These are phyloP conservation scores for Mikania micrantha DNA, from an alignment of 129 eudicot species.

Conservation along the genomic window DNA sequence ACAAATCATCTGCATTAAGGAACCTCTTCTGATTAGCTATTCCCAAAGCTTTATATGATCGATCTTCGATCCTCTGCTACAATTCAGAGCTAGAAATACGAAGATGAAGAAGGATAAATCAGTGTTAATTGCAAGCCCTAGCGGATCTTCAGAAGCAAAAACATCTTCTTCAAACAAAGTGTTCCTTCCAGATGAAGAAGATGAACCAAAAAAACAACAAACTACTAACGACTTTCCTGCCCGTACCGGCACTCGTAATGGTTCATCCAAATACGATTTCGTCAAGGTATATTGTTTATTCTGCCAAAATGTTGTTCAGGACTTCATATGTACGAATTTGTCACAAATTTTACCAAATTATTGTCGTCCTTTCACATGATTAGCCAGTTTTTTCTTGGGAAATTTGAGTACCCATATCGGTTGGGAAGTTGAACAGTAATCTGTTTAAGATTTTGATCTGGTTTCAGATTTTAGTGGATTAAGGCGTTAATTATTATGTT, in stretches of 20 bases:
- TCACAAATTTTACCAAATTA: not conserved
- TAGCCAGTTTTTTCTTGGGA: not conserved
- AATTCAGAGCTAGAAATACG: not conserved
- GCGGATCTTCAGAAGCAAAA: conserved; percentile 19
- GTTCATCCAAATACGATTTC: conserved; percentile 96
- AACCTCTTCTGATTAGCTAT: conserved; percentile 4
- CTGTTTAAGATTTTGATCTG: not conserved
- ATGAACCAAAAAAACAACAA: conserved; percentile 22
- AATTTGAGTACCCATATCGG: not conserved
- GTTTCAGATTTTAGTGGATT: not conserved
- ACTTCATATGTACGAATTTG: not conserved
- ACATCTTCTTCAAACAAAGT: conserved; percentile 23
- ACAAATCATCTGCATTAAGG: too few relatives aligned
- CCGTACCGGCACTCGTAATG: conserved; percentile 55
- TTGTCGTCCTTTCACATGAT: not conserved
- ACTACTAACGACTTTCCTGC: conserved; percentile 23
- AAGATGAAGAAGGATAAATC: conserved; percentile 65
- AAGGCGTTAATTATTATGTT: not conserved
- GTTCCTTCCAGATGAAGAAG: conserved; percentile 23
- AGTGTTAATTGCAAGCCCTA: conserved; percentile 28
- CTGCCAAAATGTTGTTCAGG: not conserved
- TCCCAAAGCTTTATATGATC: not conserved
- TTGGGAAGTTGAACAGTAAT: not conserved
- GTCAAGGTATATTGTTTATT: conserved; percentile 62
- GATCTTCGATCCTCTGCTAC: not conserved